Conservation (phyloP, 495 filamentous ascomycete genomes). For the Talaromyces borbonicus region DNA sequence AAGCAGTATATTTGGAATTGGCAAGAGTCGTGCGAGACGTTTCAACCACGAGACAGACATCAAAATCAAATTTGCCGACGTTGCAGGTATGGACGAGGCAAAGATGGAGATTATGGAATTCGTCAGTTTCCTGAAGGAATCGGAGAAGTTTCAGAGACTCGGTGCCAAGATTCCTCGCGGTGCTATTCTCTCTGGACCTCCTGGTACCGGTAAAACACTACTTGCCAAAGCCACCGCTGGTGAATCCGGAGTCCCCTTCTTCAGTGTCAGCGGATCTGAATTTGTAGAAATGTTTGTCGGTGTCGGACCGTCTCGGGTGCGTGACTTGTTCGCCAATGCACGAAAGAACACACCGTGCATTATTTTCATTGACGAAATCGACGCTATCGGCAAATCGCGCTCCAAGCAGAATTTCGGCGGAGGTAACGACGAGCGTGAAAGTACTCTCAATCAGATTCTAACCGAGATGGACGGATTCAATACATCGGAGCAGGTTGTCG, state of each 20-base stretch:
- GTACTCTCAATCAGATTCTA: conserved; percentile 93
- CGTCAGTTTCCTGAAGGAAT: conserved; percentile 87
- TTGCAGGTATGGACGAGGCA: conserved; percentile 97
- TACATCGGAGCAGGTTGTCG: conserved; percentile 91
- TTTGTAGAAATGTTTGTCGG: conserved; percentile 99
- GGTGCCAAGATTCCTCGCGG: conserved; percentile 97
- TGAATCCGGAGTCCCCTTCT: conserved; percentile 96
- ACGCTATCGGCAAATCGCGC: conserved; percentile 89
- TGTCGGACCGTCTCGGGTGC: conserved; percentile 89
- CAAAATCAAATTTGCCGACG: conserved; percentile 94
- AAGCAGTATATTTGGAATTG: conserved; percentile 85
- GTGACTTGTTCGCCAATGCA: conserved; percentile 90
- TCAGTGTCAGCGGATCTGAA: conserved; percentile 94
- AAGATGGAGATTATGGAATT: conserved; percentile 99
- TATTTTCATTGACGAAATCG: conserved; percentile 99
- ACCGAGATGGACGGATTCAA: conserved; percentile 99
- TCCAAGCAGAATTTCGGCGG: conserved; percentile 66
- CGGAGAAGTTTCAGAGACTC: conserved; percentile 79
- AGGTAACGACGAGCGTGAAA: conserved; percentile 94
- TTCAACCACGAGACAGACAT: conserved; percentile 96
- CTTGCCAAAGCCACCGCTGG: conserved; percentile 96
- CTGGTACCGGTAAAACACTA: conserved; percentile 95
- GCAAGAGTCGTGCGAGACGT: conserved; percentile 86
- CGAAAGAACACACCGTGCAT: conserved; percentile 96
- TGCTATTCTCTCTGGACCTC: conserved; percentile 90